phyloP scores from a whole-genome alignment of 805 yeast species.

The Candida suzukii region DNA sequence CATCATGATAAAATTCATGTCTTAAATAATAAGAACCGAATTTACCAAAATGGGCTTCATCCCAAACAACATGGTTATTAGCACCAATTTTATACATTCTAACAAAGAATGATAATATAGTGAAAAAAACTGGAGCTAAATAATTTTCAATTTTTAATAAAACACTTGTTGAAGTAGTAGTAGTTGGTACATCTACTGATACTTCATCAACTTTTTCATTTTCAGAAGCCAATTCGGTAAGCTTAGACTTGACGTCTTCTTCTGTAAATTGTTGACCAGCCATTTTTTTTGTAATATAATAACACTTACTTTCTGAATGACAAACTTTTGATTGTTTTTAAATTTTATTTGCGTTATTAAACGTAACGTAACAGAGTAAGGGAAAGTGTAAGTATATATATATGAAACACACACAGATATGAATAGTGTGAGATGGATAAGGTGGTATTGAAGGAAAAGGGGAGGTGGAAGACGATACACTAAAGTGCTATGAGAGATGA shows the following conservation, averaged over 20 bases:
- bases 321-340: no score
- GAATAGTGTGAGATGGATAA: no score
- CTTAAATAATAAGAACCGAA: constrained; percentile 75
- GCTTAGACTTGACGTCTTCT: constrained; percentile 23
- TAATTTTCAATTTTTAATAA: constrained; percentile 20
- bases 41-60: constrained; percentile 93
- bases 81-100: constrained; percentile 71
- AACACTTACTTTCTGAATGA: no score
- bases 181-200: constrained; percentile 8
- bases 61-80: constrained; percentile 85
- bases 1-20: constrained; percentile 80
- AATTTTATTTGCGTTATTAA: no score
- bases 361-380: no score
- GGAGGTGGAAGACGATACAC: no score
- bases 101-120: constrained; percentile 60
- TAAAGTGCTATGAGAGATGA: no score
- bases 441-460: no score
- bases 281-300: no score
- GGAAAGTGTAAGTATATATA: no score
- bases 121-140: constrained; percentile 56
- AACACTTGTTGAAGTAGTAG: constrained; percentile 7
- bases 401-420: no score
- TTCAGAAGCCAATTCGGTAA: constrained; percentile 19
- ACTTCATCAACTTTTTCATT: constrained; percentile 3
- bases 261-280: constrained; percentile 13